Conservation (phyloP, 768 basidiomycete species). For the Podaxis rugospora region DNA sequence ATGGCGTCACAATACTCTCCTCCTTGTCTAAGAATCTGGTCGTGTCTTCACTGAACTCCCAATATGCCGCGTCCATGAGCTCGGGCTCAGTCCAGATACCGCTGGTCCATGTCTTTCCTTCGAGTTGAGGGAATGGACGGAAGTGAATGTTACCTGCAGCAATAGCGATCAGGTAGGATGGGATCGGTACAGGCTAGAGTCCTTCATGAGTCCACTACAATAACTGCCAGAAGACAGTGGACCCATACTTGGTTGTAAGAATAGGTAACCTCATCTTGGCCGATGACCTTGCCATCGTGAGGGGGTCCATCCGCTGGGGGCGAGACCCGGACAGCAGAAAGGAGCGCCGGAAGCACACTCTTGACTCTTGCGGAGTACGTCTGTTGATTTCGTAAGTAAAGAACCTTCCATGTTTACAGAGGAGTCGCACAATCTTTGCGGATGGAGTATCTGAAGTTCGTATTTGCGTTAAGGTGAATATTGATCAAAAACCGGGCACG, state of each 20-base stretch:
- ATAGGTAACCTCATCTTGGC: conserved; percentile 71
- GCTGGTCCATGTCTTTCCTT: conserved; percentile 70
- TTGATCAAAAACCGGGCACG: neutral
- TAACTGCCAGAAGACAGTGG: neutral
- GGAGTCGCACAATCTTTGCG: conserved; percentile 65
- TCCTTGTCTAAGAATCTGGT: conserved; percentile 71
- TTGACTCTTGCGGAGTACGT: conserved; percentile 81
- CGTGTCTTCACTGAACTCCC: conserved; percentile 90
- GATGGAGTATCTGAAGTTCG: conserved; percentile 68
- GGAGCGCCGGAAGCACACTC: conserved; percentile 79
- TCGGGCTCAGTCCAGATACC: conserved; percentile 94
- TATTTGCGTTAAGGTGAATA: neutral
- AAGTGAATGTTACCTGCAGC: conserved; percentile 83
- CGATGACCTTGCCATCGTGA: conserved; percentile 71
- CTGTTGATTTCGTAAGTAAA: conserved; percentile 26
- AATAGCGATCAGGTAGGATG: conserved; percentile 90
- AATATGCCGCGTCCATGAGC: conserved; percentile 67
- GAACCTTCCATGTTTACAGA: neutral
- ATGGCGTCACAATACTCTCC: conserved; percentile 70
- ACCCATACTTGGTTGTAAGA: conserved; percentile 66
- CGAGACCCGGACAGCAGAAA: conserved; percentile 78
- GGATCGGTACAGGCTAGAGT: conserved; percentile 73
- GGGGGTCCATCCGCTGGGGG: conserved; percentile 67
- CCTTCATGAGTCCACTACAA: neutral
- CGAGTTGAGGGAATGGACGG: conserved; percentile 51